Evolutionary conservation across 257 asterid species (phyloP), one percentile per base, ranked within the genome.

Genomic region (Petrea volubilis): DNA sequence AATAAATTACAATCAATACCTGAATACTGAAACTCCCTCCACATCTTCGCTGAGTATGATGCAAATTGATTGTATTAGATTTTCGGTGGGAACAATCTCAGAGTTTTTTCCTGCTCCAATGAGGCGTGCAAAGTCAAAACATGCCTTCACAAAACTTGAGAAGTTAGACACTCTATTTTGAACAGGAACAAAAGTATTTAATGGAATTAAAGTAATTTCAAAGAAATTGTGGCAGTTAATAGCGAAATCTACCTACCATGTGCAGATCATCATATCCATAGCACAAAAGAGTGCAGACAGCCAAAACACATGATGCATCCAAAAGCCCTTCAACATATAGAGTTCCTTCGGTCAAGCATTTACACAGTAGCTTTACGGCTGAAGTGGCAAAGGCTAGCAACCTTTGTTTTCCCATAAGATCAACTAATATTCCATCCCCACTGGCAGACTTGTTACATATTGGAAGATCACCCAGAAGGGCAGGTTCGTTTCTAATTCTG

Each of bases 301-400:
- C 83, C 84, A 82, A 81, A 71, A 86, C 83, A 76, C 87, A 88
- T 47, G 95, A 78, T 29, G 87, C 72, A 66, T 84, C 82, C 81
- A 90, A 79, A 77, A 94, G 93, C 69, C 96, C 97, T 87, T 94
- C 96, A 57, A 89, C 92, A 63, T 91, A 86, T 65, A 91, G 75
- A 71, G 95, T 91, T 81, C 97, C 97, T 76, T 91, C 97, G 20
- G 93, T 84, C 79, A 91, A 84, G 83, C 90, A 87, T 82, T 86
- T 89, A 77, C 82, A 79, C 11, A 94, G 87, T 79, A 94, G 83
- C 93, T 86, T 94, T 83, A 94, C 74, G 68, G 85, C 84, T 71
- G 87, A 84, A 52, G 95, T 79, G 70, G 97, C 93, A 80, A 94
- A 88, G 44, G 84, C 89, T 74, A 77, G 84, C 82, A 89, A 80